Evolutionary conservation across 2,329 filamentous ascomycete genomes (phyloP).

Genomic region (Colletotrichum liriopes): DNA sequence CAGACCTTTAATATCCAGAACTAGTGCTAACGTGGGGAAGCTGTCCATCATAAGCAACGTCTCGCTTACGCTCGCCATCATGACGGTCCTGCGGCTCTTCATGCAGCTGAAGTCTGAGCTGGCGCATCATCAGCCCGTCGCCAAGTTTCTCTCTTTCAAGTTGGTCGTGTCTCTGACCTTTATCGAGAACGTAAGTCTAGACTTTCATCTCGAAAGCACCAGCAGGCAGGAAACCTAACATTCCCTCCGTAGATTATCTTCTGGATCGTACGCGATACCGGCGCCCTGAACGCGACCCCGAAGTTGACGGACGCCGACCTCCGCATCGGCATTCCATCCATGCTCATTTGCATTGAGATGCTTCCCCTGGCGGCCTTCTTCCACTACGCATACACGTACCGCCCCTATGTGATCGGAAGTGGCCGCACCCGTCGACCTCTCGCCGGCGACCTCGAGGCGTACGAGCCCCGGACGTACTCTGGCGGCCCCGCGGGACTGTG

Average conservation of each 20-base stretch:
- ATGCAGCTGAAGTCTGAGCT: constrained; percentile 43
- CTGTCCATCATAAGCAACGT: constrained; percentile 48
- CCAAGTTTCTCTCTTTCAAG: constrained; percentile 48
- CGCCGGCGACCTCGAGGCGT: constrained; percentile 28
- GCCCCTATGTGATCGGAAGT: constrained; percentile 45
- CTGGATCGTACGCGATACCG: constrained; percentile 46
- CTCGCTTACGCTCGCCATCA: constrained; percentile 46
- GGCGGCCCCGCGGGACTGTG: constrained; percentile 44
- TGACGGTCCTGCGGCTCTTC: constrained; percentile 46
- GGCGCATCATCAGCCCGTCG: constrained; percentile 45
- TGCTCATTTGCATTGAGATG: constrained; percentile 48
- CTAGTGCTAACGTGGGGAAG: constrained; percentile 7
- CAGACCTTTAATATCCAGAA: neutral
- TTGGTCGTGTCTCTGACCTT: constrained; percentile 48
- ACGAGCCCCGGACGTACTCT: constrained; percentile 44
- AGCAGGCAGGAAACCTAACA: neutral
- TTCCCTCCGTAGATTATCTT: constrained; percentile 44
- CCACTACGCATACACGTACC: constrained; percentile 46
- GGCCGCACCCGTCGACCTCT: constrained; percentile 31
- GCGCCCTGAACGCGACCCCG: constrained; percentile 42
- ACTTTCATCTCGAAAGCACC: neutral
- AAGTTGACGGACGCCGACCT: constrained; percentile 46
- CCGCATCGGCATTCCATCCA: constrained; percentile 45
- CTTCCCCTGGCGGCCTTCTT: constrained; percentile 47
- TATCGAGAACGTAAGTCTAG: constrained; percentile 37